Evolutionary conservation across 768 basidiomycete genomes (phyloP).

Genomic region (Pleurotus citrinopileatus): DNA sequence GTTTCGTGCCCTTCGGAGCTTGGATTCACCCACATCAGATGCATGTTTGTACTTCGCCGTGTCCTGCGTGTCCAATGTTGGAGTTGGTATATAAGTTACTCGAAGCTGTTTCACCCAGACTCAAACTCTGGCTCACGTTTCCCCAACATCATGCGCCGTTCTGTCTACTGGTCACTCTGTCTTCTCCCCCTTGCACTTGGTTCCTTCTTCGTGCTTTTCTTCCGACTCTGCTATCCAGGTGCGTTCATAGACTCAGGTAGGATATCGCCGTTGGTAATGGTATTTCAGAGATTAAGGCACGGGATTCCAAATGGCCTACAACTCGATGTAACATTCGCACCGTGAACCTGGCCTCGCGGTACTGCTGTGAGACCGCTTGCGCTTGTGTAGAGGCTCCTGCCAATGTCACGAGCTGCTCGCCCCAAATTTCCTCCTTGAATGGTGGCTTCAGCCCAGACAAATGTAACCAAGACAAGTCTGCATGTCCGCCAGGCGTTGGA

Average conservation of each 20-base stretch:
- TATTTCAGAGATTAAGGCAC: too few relatives aligned
- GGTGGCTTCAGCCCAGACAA: conserved; percentile 10
- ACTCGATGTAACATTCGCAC: conserved; percentile 1
- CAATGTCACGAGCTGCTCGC: conserved; percentile 2
- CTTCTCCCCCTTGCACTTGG: conserved; percentile 2
- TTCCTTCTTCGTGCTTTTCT: conserved; percentile 17
- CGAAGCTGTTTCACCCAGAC: too few relatives aligned
- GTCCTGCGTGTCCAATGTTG: too few relatives aligned
- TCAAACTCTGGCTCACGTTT: too few relatives aligned
- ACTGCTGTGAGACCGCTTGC: conserved; percentile 16
- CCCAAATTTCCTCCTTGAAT: conserved; percentile 10
- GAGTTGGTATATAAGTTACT: too few relatives aligned
- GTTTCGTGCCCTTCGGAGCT: too few relatives aligned
- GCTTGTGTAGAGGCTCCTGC: conserved; percentile 8
- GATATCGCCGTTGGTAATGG: neutral
- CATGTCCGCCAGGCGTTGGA: conserved; percentile 11
- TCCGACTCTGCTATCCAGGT: conserved; percentile 16
- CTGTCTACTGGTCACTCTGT: neutral
- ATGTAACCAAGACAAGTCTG: conserved; percentile 6
- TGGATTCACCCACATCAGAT: too few relatives aligned
- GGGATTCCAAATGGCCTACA: neutral
- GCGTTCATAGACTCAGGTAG: neutral
- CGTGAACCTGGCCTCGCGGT: conserved; percentile 9
- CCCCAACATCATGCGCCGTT: neutral
- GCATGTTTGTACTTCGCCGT: too few relatives aligned